Base-by-base conservation (phyloP, 176 grass and related monocot genomes). In the Chloris gayana region DNA sequence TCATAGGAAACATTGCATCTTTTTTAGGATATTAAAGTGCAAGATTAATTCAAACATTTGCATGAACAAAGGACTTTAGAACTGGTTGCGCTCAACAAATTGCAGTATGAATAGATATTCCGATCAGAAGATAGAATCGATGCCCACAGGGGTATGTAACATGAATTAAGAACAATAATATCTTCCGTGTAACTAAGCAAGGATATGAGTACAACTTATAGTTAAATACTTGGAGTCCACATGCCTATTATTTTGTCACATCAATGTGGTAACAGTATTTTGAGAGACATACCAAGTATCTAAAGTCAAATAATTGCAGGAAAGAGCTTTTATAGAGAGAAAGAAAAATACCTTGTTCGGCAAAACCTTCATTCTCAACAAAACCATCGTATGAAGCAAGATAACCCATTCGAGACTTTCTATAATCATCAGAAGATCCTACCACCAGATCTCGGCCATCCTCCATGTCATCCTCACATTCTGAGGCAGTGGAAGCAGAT, bases 401-500 rank as follows among this genome's bases (percentile, higher is more conserved):
- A 74, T 89, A 85, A 58, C 91, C 93, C 88, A 93, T 93, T 84
- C 91, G 93, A 45, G 96, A 90, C 82, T 92, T 95, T 68, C 88
- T 93, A 39, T 84, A 88, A 60, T 95, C 96, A 84, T 95, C 92
- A 77, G 83, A 81, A 60, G 85, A 72, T 75, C 85, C 87, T 41
- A 64, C 46, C 74, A 75, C 59, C 42, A 94, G 67, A 79, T 94
- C 90, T 47, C 86, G 86, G 53, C 71, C 88, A 81, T 95, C 96
- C 62, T 91, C 88, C 66, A 86, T 84, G 58, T 95, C 92, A 88
- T 99, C 96, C 62, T 95, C 96, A 33, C 93, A 94, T 84, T 99
- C 96, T 41, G 96, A 99, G 66, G 96, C 87, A 80, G 96, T 99
- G 75, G 89, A 98, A 78, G 89, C 92, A 67, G 96, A 99, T 44